Evolutionary conservation across 352 stramenopile species (phyloP).

Genomic region (Saprolegnia diclina): DNA sequence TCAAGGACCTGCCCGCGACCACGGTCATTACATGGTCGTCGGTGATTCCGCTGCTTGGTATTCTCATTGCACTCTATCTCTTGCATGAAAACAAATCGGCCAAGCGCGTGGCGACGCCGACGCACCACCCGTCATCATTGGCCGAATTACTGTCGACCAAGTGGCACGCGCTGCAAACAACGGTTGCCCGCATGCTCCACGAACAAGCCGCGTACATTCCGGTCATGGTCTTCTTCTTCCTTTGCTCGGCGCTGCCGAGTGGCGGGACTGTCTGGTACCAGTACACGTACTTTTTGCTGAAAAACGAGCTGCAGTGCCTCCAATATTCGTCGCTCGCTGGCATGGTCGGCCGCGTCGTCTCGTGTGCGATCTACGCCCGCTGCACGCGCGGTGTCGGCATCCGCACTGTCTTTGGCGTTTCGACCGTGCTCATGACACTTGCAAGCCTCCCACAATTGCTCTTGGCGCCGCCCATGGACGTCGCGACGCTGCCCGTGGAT

Average conservation of each 20-base stretch:
- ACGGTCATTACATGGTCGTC: constrained; percentile 60
- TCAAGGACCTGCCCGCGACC: constrained; percentile 45
- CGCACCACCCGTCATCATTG: neutral
- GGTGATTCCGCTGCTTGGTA: constrained; percentile 48
- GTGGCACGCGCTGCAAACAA: neutral
- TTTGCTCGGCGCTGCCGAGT: constrained; percentile 59
- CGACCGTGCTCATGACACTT: constrained; percentile 55
- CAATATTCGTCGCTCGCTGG: constrained; percentile 65
- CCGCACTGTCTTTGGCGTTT: constrained; percentile 65
- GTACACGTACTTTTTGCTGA: constrained; percentile 64
- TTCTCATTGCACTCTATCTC: constrained; percentile 18
- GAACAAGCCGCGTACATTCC: constrained; percentile 29
- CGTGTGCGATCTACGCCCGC: constrained; percentile 67
- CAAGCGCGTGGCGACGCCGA: neutral
- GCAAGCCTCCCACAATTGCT: constrained; percentile 60
- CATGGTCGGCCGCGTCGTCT: constrained; percentile 64
- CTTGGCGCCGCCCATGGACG: constrained; percentile 44
- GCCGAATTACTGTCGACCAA: neutral
- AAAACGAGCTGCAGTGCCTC: constrained; percentile 52
- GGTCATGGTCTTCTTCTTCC: constrained; percentile 76
- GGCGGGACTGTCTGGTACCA: constrained; percentile 76
- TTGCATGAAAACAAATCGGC: constrained; percentile 13
- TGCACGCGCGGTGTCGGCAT: constrained; percentile 59
- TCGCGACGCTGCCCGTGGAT: constrained; percentile 43
- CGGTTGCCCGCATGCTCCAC: constrained; percentile 1